Evolutionary conservation across 192 early-diverging fungal genomes (phyloP), one percentile per base, ranked within the genome.

Genomic region (Coemansia sp.): DNA sequence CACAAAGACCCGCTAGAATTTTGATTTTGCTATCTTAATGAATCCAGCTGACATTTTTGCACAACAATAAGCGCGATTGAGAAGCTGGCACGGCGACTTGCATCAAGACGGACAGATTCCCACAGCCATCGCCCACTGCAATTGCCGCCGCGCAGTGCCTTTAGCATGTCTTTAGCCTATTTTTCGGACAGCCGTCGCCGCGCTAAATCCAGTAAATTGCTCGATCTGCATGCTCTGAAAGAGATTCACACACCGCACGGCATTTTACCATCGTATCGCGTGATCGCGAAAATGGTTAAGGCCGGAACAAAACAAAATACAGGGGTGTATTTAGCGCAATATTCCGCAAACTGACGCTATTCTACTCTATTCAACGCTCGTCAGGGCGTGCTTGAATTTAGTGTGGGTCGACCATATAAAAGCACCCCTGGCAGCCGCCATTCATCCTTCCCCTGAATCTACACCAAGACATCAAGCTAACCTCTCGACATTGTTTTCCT

Each of bases 1-100:
- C 73, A 67, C 45, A 72, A 70, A 15, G 83, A 84, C 52, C 75
- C 78, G 1, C 58, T 84, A 32, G 84, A 83, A 48, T 86, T 86
- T 66, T 86, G 45, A 65, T 32, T 58, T 22, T 35, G 32, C 32
- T 35, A 6, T 35, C 32, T 35, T 35, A 1, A 35, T 35, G 6
- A 35, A 35, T 35, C 32, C 32, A 35, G 6, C 32, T 35, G 32
- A 35, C 32, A 35, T 35, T 58, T 45, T 17, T 27, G 5, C 2
- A 23, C 49, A 10, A 6, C 24, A 37, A 24, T 0, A 32, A 49
- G 47, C n/a, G 14, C 15, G 5, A 48, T 48, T 48, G 47, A 17
- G 8, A 65, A 56, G 15, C 24, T 58, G 58, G 17, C 57, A 59
- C 65, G 29, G 61, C 61, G 61, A 63, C 37, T 55, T 67, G 43